phyloP scores from a whole-genome alignment of 306 rosid genomes.

The Prunus kanzakura region DNA sequence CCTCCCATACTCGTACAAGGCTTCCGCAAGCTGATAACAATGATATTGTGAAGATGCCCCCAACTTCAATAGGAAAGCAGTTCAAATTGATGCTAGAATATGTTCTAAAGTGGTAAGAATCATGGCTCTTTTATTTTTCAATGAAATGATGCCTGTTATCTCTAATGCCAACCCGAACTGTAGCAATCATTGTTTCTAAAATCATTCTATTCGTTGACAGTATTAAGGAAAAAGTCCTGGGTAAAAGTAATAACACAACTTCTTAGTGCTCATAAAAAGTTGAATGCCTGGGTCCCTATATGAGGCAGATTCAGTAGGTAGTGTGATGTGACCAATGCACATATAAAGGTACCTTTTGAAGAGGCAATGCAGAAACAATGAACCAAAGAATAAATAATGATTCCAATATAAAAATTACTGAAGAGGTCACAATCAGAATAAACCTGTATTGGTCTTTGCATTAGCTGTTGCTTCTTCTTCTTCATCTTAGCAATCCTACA shows the following conservation, averaged over 20 bases:
- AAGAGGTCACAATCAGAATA: conserved; percentile 23
- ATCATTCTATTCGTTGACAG: conserved; percentile 1
- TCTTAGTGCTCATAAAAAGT: background rate
- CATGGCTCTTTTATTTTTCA: too few species aligned
- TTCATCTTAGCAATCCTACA: conserved; percentile 59
- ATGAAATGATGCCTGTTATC: background rate
- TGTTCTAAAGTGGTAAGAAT: too few species aligned
- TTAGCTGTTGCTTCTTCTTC: conserved; percentile 49
- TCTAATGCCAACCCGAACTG: background rate
- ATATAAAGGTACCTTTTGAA: background rate
- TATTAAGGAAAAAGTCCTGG: too few species aligned
- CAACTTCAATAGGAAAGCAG: background rate
- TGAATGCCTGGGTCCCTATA: background rate
- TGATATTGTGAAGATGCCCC: background rate
- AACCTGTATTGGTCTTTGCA: conserved; percentile 67
- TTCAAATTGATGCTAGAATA: too few species aligned
- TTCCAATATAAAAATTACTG: background rate
- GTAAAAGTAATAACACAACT: background rate
- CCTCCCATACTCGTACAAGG: conserved; percentile 68
- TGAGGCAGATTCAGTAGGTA: background rate
- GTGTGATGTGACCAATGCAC: background rate
- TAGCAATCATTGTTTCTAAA: background rate
- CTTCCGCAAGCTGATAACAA: conserved; percentile 77
- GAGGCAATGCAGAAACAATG: background rate
- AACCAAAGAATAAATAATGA: background rate